Conservation (phyloP, 2,329 filamentous ascomycete genomes). For the Xylaria arbuscula region DNA sequence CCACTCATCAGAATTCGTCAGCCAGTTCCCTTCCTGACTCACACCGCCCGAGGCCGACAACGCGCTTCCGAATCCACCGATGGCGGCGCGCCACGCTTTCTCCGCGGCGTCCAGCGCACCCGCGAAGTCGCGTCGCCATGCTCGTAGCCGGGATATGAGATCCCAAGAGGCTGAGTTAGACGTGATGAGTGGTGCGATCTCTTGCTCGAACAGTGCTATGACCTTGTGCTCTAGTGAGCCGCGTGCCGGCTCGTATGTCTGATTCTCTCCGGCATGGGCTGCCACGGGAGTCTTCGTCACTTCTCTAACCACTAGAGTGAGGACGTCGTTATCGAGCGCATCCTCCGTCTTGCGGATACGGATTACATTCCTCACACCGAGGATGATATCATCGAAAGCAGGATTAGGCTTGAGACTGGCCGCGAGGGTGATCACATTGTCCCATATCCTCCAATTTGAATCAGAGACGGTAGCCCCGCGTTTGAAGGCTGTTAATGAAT, state of each 20-base stretch:
- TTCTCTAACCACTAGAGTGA: slow-evolving; percentile 78
- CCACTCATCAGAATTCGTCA: slow-evolving; percentile 74
- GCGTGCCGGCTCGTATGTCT: slow-evolving; percentile 59
- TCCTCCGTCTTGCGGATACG: slow-evolving; percentile 82
- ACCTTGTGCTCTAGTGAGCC: slow-evolving; percentile 72
- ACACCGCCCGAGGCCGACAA: slow-evolving; percentile 55
- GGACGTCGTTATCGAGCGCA: slow-evolving; percentile 78
- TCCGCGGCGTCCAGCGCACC: slow-evolving; percentile 86
- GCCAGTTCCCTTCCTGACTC: slow-evolving; percentile 55
- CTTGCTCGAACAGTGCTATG: slow-evolving; percentile 77
- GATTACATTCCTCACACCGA: slow-evolving; percentile 79
- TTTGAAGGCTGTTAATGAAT: slow-evolving; percentile 87
- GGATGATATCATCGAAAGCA: slow-evolving; percentile 78
- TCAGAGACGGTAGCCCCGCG: slow-evolving; percentile 85
- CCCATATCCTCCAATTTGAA: slow-evolving; percentile 94
- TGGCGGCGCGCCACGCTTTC: slow-evolving; percentile 85
- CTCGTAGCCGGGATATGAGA: slow-evolving; percentile 75
- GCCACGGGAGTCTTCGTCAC: slow-evolving; percentile 57
- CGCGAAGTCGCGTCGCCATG: slow-evolving; percentile 76
- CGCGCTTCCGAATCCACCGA: slow-evolving; percentile 62
- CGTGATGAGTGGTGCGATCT: slow-evolving; percentile 86
- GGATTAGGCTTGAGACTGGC: slow-evolving; percentile 77
- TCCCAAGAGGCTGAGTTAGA: slow-evolving; percentile 80
- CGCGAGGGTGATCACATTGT: slow-evolving; percentile 91
- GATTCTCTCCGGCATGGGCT: slow-evolving; percentile 46